Evolutionary conservation across 768 basidiomycete genomes (phyloP), one percentile per base, ranked within the genome.

Genomic region (Lepiota brunneoincarnata): DNA sequence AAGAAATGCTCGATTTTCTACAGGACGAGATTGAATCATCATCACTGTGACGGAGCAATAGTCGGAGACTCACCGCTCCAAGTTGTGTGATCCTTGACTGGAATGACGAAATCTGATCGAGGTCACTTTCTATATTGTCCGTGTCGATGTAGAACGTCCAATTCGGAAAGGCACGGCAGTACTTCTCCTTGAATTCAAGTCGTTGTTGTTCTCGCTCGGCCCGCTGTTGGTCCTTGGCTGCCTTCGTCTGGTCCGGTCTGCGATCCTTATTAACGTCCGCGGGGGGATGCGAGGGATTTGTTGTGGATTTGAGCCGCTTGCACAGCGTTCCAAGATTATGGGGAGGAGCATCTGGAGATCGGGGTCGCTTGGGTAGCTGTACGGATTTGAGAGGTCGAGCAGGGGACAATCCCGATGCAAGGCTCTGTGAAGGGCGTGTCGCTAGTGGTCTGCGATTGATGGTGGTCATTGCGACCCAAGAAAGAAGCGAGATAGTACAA

Each of bases 1-100:
- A 98, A 95, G 77, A 97, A 97, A 57, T 85, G 81, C 46, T 96
- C 92, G 52, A 93, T 81, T 52, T 75, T 77, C 97, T 98, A 63
- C 34, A 55, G 17, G 47, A 40, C 45, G 38, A 54, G 39, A 48
- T 10, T 10, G 37, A 35, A 43, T 50, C 49, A 34, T 53, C 55
- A 41, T 38, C 38, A n/a, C n/a, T n/a, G 6, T 39, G 51, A 55
- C 38, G 38, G n/a, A 35, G 39, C 14, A 46, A 34, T 48, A 49
- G 21, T 46, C 26, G 14, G n/a, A 21, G 18, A 81, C 91, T 62
- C 69, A 98, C 96, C 57, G 84, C 89, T 58, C 90, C 89, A 58
- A 97, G 79, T 38, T 79, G 78, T 34, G 69, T 61, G 31, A 96
- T 83, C 59, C 81, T 78, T 36, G 75, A 66, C 57, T 77, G 81